A percentile compares a stretch with the other conserved stretches of the same genome.
phyloP scores from a whole-genome alignment of 208 protist species.

The Trypanosoma lewisi region DNA sequence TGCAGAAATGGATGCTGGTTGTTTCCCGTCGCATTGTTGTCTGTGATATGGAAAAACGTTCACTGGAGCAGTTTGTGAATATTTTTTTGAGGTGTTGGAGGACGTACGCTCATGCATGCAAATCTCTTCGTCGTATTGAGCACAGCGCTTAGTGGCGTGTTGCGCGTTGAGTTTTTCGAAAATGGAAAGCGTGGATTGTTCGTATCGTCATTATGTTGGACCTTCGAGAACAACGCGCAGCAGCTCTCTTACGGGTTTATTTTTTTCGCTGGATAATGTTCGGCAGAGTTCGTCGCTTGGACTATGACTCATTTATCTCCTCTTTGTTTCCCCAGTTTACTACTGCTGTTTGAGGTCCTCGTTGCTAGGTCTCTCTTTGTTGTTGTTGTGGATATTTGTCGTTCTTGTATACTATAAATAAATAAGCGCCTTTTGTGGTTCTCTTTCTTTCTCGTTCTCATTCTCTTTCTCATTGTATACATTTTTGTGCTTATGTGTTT shows the following conservation, averaged over 20 bases:
- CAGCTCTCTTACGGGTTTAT: conserved; percentile 18
- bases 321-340: neutral
- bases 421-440: no score
- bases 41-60: conserved; percentile 10
- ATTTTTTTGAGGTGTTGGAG: conserved; percentile 27
- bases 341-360: neutral
- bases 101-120: conserved; percentile 13
- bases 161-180: conserved; percentile 17
- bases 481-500: no score
- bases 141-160: conserved; percentile 18
- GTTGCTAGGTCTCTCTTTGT: neutral
- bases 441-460: no score
- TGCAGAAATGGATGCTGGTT: conserved; percentile 37
- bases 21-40: conserved; percentile 17
- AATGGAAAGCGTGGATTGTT: conserved; percentile 30
- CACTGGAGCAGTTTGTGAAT: conserved; percentile 18
- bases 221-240: conserved; percentile 18
- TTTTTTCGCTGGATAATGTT: conserved; percentile 30
- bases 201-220: conserved; percentile 17
- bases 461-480: no score
- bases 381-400: conserved; percentile 3
- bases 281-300: conserved; percentile 11
- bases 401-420: no score
- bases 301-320: conserved; percentile 12
- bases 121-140: conserved; percentile 19